These are phyloP conservation scores for Dictyostelium purpureum DNA, from an alignment of 78 protist species.

Conservation along the genomic window DNA sequence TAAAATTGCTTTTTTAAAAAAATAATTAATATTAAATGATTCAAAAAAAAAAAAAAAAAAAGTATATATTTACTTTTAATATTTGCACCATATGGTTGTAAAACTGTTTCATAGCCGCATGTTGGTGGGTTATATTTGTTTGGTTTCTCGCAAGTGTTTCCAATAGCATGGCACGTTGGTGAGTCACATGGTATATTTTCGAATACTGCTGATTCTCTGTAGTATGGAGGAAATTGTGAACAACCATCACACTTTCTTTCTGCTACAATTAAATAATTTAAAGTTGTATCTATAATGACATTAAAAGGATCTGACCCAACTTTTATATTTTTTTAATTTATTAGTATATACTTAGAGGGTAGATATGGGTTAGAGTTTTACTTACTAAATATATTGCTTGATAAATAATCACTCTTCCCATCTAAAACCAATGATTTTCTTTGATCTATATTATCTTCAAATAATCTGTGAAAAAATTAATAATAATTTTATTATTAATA, in stretches of 20 bases:
- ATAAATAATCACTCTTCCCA: constrained; percentile 24
- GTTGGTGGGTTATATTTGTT: constrained; percentile 51
- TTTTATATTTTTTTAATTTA: not conserved
- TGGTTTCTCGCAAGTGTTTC: constrained; percentile 54
- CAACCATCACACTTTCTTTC: constrained; percentile 70
- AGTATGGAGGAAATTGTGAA: constrained; percentile 66
- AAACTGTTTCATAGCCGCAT: constrained; percentile 18
- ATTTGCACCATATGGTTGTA: constrained; percentile 37
- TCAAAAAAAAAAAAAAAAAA: not conserved
- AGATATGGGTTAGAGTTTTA: not conserved
- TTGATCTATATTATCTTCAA: not conserved
- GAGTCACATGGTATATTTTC: constrained; percentile 65
- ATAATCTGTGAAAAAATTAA: no score
- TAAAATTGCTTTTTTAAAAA: not conserved
- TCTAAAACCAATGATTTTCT: constrained; percentile 17
- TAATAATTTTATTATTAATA: no score
- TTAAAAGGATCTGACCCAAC: constrained; percentile 26
- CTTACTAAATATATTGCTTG: not conserved
- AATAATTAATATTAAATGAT: not conserved
- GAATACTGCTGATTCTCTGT: constrained; percentile 11
- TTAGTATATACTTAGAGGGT: not conserved
- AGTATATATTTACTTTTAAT: constrained; percentile 16
- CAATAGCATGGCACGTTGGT: constrained; percentile 31
- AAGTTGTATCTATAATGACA: constrained; percentile 32
- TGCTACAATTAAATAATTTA: constrained; percentile 34